Base-by-base conservation (phyloP, 805 yeast genomes). In the Saturnispora besseyi region DNA sequence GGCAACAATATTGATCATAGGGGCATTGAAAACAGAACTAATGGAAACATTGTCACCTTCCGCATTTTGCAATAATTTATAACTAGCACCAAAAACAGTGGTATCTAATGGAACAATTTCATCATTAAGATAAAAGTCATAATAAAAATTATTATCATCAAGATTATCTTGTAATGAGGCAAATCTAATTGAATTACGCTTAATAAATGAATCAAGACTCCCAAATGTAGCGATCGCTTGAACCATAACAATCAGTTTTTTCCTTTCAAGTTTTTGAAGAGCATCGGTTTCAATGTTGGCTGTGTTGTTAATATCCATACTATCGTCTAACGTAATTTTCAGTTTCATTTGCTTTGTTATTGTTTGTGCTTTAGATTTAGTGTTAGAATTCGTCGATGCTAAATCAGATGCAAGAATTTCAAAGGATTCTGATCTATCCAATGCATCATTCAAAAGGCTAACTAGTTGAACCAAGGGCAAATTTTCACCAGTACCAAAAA, bases 61-160 rank as follows among this genome's bases (percentile, higher is more conserved):
- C 15, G 65, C 57, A 7, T 53, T 46, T 59, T 76, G 74, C 12
- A 75, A 60, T 3, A 77, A 66, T 45, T 76, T 74, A 60, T 79
- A 81, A 5, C 84, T 69, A 0, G 88, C 90, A 1, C 93, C 93
- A 64, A 81, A 85, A 2, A 87, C 74, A 0, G 96, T 87, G 0
- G 86, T 78, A 46, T 78, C 86, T 36, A 70, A 70, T 2, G 87
- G 82, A 28, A 86, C 70, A 0, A 64, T 67, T 50, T 78, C 79
- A 4, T 76, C 87, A 53, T 80, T 71, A 11, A 82, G 66, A 1
- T 67, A 66, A 59, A 87, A 87, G 49, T 80, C 84, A 48, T 82
- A 67, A 46, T 72, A 63, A 69, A 53, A 62, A 4, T 66, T 66
- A 12, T 53, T 54, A 9, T 51, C 57, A 26, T 52, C 24, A 44